Evolutionary conservation across 192 early-diverging fungal species (phyloP), one percentile per base, ranked within the genome.

Genomic region (Coemansia biformis): DNA sequence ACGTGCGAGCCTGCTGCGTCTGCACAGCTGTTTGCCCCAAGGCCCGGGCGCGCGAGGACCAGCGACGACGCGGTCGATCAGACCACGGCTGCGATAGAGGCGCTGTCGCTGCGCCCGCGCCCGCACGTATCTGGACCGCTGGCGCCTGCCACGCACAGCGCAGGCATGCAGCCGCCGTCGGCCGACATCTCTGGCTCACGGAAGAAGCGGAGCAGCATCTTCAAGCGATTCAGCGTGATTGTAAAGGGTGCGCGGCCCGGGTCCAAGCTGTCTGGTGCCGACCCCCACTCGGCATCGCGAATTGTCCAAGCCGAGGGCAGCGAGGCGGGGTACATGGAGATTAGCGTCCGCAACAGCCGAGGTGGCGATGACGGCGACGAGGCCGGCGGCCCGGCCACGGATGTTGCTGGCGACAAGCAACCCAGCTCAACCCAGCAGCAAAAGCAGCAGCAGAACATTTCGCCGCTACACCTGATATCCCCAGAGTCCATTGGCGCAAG

Each of bases 61-160:
- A 30, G 29, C 31, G 29, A 32, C 12, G 32, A 32, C 10, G 14
- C 63, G 4, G 55, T 66, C 8, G 70, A 74, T 23, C 72, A 56
- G 46, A 67, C 72, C 12, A 68, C 72, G 1, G 72, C 72, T 15
- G 72, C 72, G 4, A 67, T 68, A 21, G 64, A 67, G 42, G 64
- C 65, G 3, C 53, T 67, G 0, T 63, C 65, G 22, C 44, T 53
- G 18, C 39, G 66, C 13, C 55, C 56, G n/a, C 63, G 45, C 8
- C 18, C 38, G 10, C 62, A 43, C 10, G 54, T 43, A 32, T 31
- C 58, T 10, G 54, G 36, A 1, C 19, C 45, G 32, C 55, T 42
- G 12, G n/a, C 38, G 19, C 16, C 49, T 17, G 36, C 36, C 10
- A 13, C 63, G 5, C 46, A 43, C 24, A 28, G 40, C 14, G 23